Evolutionary conservation across 306 rosid genomes (phyloP), one percentile per base, ranked within the genome.

Genomic region (Mucuna pruriens): DNA sequence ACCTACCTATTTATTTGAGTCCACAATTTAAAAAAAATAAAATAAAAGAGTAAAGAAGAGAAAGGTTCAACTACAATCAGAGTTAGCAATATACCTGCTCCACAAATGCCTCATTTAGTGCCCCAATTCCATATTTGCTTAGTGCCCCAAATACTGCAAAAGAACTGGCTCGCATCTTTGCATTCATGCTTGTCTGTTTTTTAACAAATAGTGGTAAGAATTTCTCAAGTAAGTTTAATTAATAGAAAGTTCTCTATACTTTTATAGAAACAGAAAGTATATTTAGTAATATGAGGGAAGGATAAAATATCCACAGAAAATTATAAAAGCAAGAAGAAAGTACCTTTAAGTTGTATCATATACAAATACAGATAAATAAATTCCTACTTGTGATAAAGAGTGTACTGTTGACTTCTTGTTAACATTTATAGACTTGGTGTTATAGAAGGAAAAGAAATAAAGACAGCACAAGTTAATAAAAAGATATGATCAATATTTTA

Each of bases 81-180:
- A 80, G 52, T 52, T 39, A 38, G 80, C 61, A 74, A 80, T 68
- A 77, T 60, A 93, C 99, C 99, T 93, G 99, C 94, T 95, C 99
- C 72, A 91, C 84, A 89, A 91, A 95, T 45, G 92, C 86, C 84
- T 95, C 99, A 29, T 77, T 88, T 76, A 84, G 97, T 64, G 85
- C 78, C 76, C 97, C 91, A 36, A 60, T 81, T 80, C 95, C 97
- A 72, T 85, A 93, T 73, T 66, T 90, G 87, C 95, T 88, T 55
- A 95, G 91, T 38, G 86, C 90, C 80, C 99, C 99, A 90, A 95
- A 93, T 62, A 93, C 97, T 22, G 97, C 92, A 82, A 91, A 95
- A 74, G 97, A 97, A 88, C 87, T 89, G 80, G 95, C 94, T 74
- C 97, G 91, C 95, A 95, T 95, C 85, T 86, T 90, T 19, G 87